Evolutionary conservation across 192 early-diverging fungal genomes (phyloP).

Genomic region (Thamnidium elegans): DNA sequence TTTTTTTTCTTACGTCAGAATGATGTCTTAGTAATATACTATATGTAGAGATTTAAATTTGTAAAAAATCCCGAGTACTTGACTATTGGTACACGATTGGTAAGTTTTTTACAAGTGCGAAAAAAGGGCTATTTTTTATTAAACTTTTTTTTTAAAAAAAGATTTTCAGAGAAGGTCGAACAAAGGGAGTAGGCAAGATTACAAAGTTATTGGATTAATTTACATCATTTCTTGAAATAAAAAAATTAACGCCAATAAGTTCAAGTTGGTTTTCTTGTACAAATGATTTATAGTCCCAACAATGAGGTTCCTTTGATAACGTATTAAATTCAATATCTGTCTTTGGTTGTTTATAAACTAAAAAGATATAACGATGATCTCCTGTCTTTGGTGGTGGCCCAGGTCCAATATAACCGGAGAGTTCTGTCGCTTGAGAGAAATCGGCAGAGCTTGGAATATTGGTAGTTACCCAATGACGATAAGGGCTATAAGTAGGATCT

Average conservation of each 20-base stretch:
- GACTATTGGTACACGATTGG: conserved; percentile 53
- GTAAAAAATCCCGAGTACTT: conserved; percentile 73
- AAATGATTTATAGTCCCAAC: conserved; percentile 41
- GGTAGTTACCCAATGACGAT: conserved; percentile 52
- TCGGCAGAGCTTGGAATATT: conserved; percentile 41
- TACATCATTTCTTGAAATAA: conserved; percentile 25
- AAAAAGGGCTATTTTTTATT: conserved; percentile 15
- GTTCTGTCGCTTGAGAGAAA: conserved; percentile 15
- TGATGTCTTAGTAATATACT: conserved; percentile 20
- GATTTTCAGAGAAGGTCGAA: conserved; percentile 79
- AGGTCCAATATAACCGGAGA: conserved; percentile 47
- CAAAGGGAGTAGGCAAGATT: conserved; percentile 90
- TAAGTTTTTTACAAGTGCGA: conserved; percentile 28
- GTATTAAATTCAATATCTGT: conserved; percentile 17
- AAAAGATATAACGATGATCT: conserved; percentile 58
- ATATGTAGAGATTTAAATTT: conserved; percentile 60
- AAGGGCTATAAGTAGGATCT: conserved; percentile 40
- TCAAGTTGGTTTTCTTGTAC: conserved; percentile 38
- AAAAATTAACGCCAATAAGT: conserved; percentile 49
- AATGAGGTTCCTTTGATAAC: not conserved
- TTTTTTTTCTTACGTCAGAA: not conserved
- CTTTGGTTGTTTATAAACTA: conserved; percentile 53
- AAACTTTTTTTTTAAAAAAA: conserved; percentile 13
- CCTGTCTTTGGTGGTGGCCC: conserved; percentile 51
- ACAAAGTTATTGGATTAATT: conserved; percentile 42